These are phyloP conservation scores for Quercus agrifolia DNA, from an alignment of 306 rosid species.

Conservation along the genomic window DNA sequence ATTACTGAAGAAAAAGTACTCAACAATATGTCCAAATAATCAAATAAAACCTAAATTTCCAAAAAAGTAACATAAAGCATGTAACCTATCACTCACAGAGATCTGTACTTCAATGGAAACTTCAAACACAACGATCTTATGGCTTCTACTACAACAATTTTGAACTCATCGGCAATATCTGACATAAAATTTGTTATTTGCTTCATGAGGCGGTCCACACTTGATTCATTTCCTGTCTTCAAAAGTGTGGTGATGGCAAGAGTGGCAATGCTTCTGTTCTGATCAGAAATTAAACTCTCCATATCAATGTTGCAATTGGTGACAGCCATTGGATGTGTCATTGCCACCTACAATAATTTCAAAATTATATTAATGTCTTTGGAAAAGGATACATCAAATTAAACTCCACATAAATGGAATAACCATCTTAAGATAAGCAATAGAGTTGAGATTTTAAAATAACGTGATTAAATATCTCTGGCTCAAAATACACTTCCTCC, in stretches of 20 bases:
- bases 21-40: background rate
- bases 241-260: conserved; percentile 97
- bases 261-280: conserved; percentile 98
- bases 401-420: background rate
- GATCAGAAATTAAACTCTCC: conserved; percentile 96
- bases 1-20: conserved; percentile 15
- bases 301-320: conserved; percentile 98
- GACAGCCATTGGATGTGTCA: conserved; percentile 99
- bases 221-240: conserved; percentile 97
- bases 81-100: conserved; percentile 67
- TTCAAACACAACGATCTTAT: conserved; percentile 92
- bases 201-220: conserved; percentile 98
- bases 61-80: background rate
- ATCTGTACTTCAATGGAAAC: conserved; percentile 90
- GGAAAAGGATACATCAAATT: background rate
- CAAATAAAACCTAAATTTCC: background rate
- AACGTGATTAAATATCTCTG: too few species aligned
- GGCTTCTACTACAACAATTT: conserved; percentile 97
- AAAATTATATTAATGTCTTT: conserved; percentile 2
- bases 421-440: background rate
- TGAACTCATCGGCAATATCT: conserved; percentile 97
- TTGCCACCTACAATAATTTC: conserved; percentile 77
- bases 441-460: background rate
- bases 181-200: conserved; percentile 99
- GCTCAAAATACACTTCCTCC: too few species aligned